Conservation (phyloP, 768 basidiomycete species). For the Pisolithus tinctorius region DNA sequence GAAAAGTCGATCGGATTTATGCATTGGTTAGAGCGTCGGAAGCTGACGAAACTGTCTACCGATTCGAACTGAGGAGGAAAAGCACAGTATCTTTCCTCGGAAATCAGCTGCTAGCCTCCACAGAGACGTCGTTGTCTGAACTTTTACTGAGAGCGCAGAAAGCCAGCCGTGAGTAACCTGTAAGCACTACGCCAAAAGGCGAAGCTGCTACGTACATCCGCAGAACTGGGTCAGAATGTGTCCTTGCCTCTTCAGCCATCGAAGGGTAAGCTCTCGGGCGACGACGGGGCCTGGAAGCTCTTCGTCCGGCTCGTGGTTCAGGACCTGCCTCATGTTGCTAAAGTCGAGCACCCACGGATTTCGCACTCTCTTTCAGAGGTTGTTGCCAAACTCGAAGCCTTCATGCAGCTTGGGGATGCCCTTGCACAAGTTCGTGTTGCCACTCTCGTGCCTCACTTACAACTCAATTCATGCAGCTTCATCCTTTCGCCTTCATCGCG, state of each 20-base stretch:
- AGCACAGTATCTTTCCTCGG: constrained; percentile 2
- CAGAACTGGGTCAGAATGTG: constrained; percentile 11
- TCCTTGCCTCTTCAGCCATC: constrained; percentile 11
- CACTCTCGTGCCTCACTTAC: neutral
- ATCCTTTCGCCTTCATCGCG: constrained; percentile 21
- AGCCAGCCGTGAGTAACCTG: constrained; percentile 2
- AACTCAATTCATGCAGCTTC: constrained; percentile 8
- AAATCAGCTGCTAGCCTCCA: constrained; percentile 9
- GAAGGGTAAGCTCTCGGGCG: neutral
- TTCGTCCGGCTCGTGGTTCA: constrained; percentile 15
- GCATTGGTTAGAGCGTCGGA: constrained; percentile 9
- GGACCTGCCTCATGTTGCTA: neutral
- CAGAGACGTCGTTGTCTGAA: constrained; percentile 11
- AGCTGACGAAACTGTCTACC: constrained; percentile 11
- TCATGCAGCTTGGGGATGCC: constrained; percentile 18
- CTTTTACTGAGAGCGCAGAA: constrained; percentile 9
- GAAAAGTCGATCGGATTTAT: neutral
- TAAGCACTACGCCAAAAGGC: neutral
- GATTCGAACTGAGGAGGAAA: constrained; percentile 21
- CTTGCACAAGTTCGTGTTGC: constrained; percentile 12
- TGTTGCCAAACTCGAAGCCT: constrained; percentile 17
- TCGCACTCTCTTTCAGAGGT: constrained; percentile 16
- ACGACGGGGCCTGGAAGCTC: constrained; percentile 11
- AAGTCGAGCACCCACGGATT: constrained; percentile 1
- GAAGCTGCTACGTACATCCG: neutral